A percentile compares a stretch with the other conserved stretches of the same genome.
phyloP scores from a whole-genome alignment of 2,329 filamentous ascomycete genomes.

The Paraconiothyrium brasiliense region DNA sequence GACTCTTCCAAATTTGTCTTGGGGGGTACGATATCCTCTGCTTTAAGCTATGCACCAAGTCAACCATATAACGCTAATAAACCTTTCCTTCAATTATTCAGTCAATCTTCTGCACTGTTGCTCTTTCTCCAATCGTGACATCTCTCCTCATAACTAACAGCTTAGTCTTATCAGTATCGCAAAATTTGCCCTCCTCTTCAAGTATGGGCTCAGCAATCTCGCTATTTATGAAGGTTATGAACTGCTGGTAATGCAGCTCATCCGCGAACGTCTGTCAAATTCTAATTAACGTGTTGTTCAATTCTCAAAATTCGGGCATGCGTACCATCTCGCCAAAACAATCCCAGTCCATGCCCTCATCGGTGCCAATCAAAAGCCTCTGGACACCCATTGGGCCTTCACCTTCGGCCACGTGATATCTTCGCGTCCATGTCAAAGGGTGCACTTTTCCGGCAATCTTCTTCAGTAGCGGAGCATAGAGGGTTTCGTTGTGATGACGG shows the following conservation, averaged over 20 bases:
- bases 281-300: not conserved
- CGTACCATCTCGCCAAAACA: slow-evolving; percentile 28
- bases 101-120: not conserved
- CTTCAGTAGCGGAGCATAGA: slow-evolving; percentile 23
- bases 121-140: slow-evolving; percentile 5
- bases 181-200: slow-evolving; percentile 32
- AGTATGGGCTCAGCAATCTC: slow-evolving; percentile 21
- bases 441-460: slow-evolving; percentile 26
- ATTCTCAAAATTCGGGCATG: not conserved
- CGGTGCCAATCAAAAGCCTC: slow-evolving; percentile 21
- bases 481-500: slow-evolving; percentile 25
- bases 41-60: not conserved
- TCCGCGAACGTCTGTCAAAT: slow-evolving; percentile 21
- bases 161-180: slow-evolving; percentile 24
- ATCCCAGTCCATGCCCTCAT: slow-evolving; percentile 31
- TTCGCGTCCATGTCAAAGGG: slow-evolving; percentile 29
- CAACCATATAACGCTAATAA: not conserved
- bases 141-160: slow-evolving; percentile 29
- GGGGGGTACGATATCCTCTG: not conserved
- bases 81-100: not conserved
- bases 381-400: slow-evolving; percentile 25
- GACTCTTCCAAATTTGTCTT: too few species aligned
- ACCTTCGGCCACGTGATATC: slow-evolving; percentile 27
- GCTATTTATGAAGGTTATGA: slow-evolving; percentile 30
- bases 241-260: slow-evolving; percentile 32